Conservation (phyloP, 2,329 filamentous ascomycete genomes). For the Arthrobotrys pseudoclavata region DNA sequence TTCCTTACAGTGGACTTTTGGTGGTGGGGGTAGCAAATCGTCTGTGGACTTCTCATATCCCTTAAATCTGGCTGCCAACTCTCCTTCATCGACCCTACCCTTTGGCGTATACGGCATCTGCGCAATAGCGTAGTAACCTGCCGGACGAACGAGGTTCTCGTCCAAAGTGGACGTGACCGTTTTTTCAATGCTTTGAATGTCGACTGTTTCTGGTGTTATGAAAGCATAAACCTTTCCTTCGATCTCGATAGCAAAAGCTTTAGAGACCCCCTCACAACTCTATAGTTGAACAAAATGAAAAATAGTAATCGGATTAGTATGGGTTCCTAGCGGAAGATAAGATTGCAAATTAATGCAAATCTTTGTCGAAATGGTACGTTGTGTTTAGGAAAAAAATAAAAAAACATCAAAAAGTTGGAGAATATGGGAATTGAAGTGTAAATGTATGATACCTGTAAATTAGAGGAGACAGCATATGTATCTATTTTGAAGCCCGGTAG, state of each 20-base stretch:
- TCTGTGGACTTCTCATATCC: conserved; percentile 33
- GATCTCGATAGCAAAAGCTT: conserved; percentile 40
- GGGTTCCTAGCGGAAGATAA: conserved; percentile 22
- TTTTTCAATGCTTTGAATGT: conserved; percentile 51
- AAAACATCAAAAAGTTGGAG: conserved; percentile 31
- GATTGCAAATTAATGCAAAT: conserved; percentile 49
- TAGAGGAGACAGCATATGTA: conserved; percentile 36
- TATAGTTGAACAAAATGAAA: conserved; percentile 27
- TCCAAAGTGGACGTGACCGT: conserved; percentile 47
- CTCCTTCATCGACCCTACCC: conserved; percentile 47
- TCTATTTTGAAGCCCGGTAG: conserved; percentile 47
- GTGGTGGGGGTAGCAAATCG: conserved; percentile 29
- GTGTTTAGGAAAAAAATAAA: conserved; percentile 38
- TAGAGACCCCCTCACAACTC: conserved; percentile 49
- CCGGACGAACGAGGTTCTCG: conserved; percentile 42
- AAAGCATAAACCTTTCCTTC: conserved; percentile 56
- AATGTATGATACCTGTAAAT: conserved; percentile 49
- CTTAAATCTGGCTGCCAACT: conserved; percentile 40
- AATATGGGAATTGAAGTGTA: conserved; percentile 29
- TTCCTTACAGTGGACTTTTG: conserved; percentile 47
- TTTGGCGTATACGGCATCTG: conserved; percentile 54
- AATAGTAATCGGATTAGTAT: conserved; percentile 48
- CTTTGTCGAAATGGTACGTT: conserved; percentile 42
- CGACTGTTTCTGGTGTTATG: conserved; percentile 55
- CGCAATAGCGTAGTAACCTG: conserved; percentile 36